Conservation (phyloP, 768 basidiomycete genomes). For the Serendipita indica region DNA sequence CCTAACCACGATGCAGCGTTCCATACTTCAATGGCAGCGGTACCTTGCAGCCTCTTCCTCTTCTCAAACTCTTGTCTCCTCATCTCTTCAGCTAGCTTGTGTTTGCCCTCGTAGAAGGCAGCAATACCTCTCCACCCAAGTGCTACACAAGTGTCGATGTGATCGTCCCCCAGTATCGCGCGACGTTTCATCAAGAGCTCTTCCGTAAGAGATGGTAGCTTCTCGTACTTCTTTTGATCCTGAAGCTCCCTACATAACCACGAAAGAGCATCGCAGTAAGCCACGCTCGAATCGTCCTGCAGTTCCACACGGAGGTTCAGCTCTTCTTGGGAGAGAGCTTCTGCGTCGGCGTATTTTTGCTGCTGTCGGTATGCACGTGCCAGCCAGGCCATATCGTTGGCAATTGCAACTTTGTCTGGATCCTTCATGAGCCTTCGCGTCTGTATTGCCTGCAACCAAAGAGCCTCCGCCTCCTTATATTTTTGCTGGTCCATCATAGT, state of each 20-base stretch:
- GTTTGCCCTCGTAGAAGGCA: not conserved
- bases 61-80: not conserved
- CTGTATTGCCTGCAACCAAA: not conserved
- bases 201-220: not conserved
- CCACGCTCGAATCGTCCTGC: not conserved
- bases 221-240: not conserved
- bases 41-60: not conserved
- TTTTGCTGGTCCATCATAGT: not conserved
- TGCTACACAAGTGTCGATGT: not conserved
- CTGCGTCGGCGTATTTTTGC: not conserved
- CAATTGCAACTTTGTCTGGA: too few relatives aligned
- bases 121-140: not conserved
- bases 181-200: not conserved
- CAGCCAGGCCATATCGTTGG: not conserved
- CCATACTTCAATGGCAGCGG: not conserved
- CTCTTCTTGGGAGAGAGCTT: not conserved
- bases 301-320: not conserved
- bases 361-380: not conserved
- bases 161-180: not conserved
- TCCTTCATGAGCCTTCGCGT: too few relatives aligned
- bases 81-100: not conserved
- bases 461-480: not conserved
- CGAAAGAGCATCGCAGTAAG: not conserved
- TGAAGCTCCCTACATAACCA: not conserved
- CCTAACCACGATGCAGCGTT: not conserved